Percentiles rank a stretch among this genome's conserved stretches.
phyloP scores from a whole-genome alignment of 2,329 filamentous ascomycete genomes.

The Dothistroma pini region DNA sequence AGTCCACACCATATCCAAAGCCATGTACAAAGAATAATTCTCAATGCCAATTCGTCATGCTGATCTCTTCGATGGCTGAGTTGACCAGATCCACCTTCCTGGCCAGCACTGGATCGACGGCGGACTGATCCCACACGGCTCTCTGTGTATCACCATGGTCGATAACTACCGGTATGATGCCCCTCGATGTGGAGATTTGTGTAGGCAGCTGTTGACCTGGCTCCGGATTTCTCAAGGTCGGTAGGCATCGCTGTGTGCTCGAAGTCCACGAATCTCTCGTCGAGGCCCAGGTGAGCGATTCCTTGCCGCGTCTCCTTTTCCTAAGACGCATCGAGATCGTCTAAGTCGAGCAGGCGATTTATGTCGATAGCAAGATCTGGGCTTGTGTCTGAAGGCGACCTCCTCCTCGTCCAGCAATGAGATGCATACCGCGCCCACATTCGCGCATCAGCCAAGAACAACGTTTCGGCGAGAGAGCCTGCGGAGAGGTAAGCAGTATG shows the following conservation, averaged over 20 bases:
- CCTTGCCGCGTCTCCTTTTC: too few species aligned
- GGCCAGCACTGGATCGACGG: constrained; percentile 39
- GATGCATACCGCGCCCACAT: too few species aligned
- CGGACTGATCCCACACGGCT: constrained; percentile 16
- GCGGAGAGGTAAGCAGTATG: not conserved
- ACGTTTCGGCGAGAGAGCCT: not conserved
- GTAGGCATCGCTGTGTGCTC: not conserved
- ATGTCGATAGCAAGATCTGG: too few species aligned
- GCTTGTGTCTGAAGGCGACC: too few species aligned
- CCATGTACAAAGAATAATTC: constrained; percentile 62
- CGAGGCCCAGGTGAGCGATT: too few species aligned
- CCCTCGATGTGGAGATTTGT: not conserved
- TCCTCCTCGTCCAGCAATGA: too few species aligned
- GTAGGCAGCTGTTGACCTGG: not conserved
- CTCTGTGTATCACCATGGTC: not conserved
- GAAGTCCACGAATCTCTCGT: not conserved
- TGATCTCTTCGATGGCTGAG: constrained; percentile 53
- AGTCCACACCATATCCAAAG: constrained; percentile 48
- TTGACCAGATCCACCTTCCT: constrained; percentile 39
- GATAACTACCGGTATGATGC: not conserved
- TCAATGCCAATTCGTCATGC: constrained; percentile 57
- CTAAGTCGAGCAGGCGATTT: too few species aligned
- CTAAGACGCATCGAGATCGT: too few species aligned
- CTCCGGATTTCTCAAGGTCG: not conserved
- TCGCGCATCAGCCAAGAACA: not conserved